phyloP scores from a whole-genome alignment of 345 rosid species.

The Pugionium dolabratum region DNA sequence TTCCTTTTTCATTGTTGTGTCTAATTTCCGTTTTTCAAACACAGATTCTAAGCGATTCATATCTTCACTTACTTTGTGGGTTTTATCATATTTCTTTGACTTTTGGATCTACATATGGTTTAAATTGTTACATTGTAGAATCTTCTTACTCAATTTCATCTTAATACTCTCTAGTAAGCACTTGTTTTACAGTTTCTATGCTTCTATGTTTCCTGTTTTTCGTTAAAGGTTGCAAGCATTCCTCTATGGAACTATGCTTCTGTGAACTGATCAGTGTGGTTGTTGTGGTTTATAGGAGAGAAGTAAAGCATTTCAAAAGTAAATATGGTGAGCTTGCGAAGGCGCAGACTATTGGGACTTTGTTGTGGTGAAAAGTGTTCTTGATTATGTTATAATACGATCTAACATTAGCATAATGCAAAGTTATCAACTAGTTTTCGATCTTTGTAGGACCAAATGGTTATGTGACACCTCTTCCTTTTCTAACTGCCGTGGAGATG shows the following conservation, averaged over 20 bases:
- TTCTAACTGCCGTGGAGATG: conserved; percentile 40
- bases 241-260: neutral
- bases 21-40: too few species aligned
- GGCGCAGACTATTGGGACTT: conserved; percentile 86
- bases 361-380: conserved; percentile 72
- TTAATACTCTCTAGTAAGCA: neutral
- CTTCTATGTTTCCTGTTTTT: conserved; percentile 3
- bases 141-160: too few species aligned
- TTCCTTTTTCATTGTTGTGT: too few species aligned
- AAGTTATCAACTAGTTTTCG: conserved; percentile 8
- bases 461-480: conserved; percentile 44
- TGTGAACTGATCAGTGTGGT: conserved; percentile 34
- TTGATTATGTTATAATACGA: conserved; percentile 11
- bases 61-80: too few species aligned
- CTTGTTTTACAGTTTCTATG: too few species aligned
- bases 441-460: conserved; percentile 37
- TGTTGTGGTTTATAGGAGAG: conserved; percentile 36
- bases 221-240: conserved; percentile 4
- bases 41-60: too few species aligned
- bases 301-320: conserved; percentile 31
- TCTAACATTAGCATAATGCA: neutral
- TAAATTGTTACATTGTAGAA: too few species aligned
- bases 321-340: conserved; percentile 86
- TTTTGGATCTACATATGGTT: too few species aligned
- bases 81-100: too few species aligned